These are phyloP conservation scores for Carex arenaria DNA, from an alignment of 202 grass and related monocot genomes.

Conservation along the genomic window DNA sequence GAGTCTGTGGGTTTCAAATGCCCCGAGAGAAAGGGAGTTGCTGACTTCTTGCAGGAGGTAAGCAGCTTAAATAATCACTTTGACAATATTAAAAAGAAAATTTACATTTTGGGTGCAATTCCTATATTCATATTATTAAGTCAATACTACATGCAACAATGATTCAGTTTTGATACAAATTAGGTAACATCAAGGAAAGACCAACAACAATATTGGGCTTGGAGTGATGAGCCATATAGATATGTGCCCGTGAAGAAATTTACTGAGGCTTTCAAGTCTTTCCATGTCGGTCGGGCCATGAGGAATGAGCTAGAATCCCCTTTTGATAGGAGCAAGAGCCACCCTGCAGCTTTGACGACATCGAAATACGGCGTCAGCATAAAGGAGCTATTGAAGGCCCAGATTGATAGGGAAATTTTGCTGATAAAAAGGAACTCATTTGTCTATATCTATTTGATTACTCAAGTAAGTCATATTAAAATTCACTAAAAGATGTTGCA, in stretches of 20 bases:
- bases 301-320: slow-evolving; percentile 24
- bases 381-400: slow-evolving; percentile 34
- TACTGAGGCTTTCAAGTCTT: slow-evolving; percentile 31
- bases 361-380: slow-evolving; percentile 32
- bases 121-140: too few species aligned
- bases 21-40: too few species aligned
- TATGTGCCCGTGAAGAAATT: slow-evolving; percentile 47
- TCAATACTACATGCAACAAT: too few species aligned
- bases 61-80: too few species aligned
- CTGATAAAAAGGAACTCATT: slow-evolving; percentile 48
- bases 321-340: slow-evolving; percentile 32
- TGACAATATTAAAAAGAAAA: too few species aligned
- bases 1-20: too few species aligned
- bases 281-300: slow-evolving; percentile 28
- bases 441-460: slow-evolving; percentile 35
- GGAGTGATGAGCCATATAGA: slow-evolving; percentile 23
- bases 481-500: not conserved
- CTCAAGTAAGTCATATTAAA: slow-evolving; percentile 15
- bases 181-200: slow-evolving; percentile 54
- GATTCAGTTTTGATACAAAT: not conserved
- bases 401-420: slow-evolving; percentile 39
- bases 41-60: too few species aligned
- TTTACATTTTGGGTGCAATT: too few species aligned
- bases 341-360: slow-evolving; percentile 36
- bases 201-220: slow-evolving; percentile 44